phyloP scores from a whole-genome alignment of 768 basidiomycete genomes.

The Mycena haematopus region DNA sequence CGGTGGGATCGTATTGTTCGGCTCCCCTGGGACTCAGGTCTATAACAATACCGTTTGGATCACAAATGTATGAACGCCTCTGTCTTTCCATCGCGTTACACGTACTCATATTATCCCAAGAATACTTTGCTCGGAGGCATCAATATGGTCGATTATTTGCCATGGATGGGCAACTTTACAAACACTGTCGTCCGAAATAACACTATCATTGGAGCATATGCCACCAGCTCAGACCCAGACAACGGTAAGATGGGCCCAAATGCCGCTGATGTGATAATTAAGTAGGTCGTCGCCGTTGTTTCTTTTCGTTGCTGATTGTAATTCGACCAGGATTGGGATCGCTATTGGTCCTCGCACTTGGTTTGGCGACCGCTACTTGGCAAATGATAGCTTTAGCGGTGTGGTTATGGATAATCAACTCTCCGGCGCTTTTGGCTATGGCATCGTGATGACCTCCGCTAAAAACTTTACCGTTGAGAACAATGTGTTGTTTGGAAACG shows the following conservation, averaged over 20 bases:
- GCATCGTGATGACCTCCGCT: slow-evolving; percentile 69
- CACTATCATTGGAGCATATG: slow-evolving; percentile 71
- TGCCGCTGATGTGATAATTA: slow-evolving; percentile 66
- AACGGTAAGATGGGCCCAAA: slow-evolving; percentile 61
- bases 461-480: slow-evolving; percentile 69
- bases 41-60: slow-evolving; percentile 83
- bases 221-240: slow-evolving; percentile 49
- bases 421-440: slow-evolving; percentile 77
- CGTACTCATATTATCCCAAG: slow-evolving; percentile 40
- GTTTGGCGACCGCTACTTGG: slow-evolving; percentile 65
- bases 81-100: neutral
- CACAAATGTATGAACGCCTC: slow-evolving; percentile 50
- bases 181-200: slow-evolving; percentile 73
- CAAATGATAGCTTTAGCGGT: slow-evolving; percentile 59
- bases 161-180: slow-evolving; percentile 70
- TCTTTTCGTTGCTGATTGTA: neutral
- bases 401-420: slow-evolving; percentile 62
- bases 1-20: slow-evolving; percentile 82
- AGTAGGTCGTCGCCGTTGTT: slow-evolving; percentile 49
- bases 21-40: slow-evolving; percentile 72
- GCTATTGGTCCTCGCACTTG: slow-evolving; percentile 80
- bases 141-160: slow-evolving; percentile 76
- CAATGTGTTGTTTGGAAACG: slow-evolving; percentile 70
- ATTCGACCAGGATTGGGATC: slow-evolving; percentile 69
- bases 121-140: slow-evolving; percentile 77